These are phyloP conservation scores for Lachnum nothofagi DNA, from an alignment of 2,329 filamentous ascomycete species.

Conservation along the genomic window DNA sequence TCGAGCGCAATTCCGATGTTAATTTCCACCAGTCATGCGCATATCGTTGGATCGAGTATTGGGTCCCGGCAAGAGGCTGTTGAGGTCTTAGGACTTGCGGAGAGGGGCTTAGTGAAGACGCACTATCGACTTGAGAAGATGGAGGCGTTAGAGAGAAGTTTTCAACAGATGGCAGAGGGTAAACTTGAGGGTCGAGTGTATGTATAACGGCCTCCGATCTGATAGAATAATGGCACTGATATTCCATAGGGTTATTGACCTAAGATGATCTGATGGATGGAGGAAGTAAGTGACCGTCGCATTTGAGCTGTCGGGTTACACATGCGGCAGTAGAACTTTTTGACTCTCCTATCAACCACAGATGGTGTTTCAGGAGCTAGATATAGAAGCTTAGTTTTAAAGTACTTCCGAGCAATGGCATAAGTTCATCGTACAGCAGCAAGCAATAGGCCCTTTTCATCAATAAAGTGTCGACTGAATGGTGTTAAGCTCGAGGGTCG, in stretches of 20 bases:
- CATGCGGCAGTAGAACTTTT: too few species aligned
- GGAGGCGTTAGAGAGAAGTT: background rate
- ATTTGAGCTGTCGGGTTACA: too few species aligned
- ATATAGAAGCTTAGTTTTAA: too few species aligned
- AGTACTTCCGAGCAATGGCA: too few species aligned
- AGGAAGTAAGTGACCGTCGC: too few species aligned
- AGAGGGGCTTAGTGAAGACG: conserved; percentile 22
- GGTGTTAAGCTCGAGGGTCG: too few species aligned
- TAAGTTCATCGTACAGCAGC: too few species aligned
- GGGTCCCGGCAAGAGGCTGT: conserved; percentile 44
- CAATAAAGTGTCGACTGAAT: too few species aligned
- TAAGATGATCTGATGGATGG: background rate
- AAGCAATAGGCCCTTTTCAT: too few species aligned
- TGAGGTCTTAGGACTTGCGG: conserved; percentile 41
- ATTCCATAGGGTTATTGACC: background rate
- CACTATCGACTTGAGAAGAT: background rate
- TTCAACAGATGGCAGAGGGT: background rate
- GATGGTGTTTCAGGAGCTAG: too few species aligned
- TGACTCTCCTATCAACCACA: too few species aligned
- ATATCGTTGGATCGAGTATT: conserved; percentile 42
- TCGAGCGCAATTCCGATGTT: conserved; percentile 35
- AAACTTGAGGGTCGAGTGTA: background rate
- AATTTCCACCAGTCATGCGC: conserved; percentile 37
- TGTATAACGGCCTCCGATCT: background rate
- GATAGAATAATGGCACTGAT: background rate